These are phyloP conservation scores for Fraxinus cuspidata DNA, from an alignment of 257 asterid genomes.

Conservation along the genomic window DNA sequence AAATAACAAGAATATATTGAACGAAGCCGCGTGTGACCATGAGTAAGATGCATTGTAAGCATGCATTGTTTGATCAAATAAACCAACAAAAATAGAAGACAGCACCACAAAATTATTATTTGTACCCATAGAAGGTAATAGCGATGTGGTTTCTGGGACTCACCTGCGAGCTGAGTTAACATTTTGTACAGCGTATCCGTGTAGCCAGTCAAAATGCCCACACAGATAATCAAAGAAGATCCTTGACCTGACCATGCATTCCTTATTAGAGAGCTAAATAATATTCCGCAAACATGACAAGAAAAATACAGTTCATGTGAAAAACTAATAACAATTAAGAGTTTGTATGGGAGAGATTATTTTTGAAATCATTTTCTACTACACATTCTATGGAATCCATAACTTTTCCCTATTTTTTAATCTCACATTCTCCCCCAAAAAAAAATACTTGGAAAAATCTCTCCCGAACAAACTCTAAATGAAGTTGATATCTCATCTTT, in stretches of 20 bases:
- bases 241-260: constrained; percentile 81
- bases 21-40: background rate
- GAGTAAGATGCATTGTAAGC: constrained; percentile 12
- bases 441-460: too few relatives aligned
- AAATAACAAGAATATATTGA: constrained; percentile 9
- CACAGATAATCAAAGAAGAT: constrained; percentile 84
- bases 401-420: too few relatives aligned
- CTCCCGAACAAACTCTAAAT: background rate
- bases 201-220: constrained; percentile 95
- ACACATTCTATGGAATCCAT: background rate
- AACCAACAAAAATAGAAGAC: constrained; percentile 17
- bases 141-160: constrained; percentile 27
- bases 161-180: constrained; percentile 84
- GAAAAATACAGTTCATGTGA: background rate
- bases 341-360: background rate
- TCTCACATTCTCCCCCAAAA: too few relatives aligned
- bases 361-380: background rate
- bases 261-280: constrained; percentile 28
- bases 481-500: constrained; percentile 8
- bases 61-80: background rate
- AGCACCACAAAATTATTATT: background rate
- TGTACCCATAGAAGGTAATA: background rate
- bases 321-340: background rate
- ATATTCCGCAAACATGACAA: constrained; percentile 16
- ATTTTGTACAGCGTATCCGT: constrained; percentile 91